Evolutionary conservation across 169 alveolate species (phyloP), one percentile per base, ranked within the genome.

Genomic region (Toxoplasma gondii): DNA sequence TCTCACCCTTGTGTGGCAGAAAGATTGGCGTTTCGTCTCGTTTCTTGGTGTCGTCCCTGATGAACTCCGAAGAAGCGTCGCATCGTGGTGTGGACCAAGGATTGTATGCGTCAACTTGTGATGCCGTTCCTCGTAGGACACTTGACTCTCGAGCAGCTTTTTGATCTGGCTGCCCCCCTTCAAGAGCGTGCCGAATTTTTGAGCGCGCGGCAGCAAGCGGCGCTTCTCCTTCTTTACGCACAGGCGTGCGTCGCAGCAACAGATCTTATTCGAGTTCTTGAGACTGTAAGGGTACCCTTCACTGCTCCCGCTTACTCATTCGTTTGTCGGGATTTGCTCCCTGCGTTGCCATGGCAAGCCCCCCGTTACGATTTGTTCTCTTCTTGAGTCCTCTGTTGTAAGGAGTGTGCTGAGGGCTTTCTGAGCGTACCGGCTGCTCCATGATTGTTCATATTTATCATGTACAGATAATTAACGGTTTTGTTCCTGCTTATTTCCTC

Each of bases 131-230:
- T 9, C 36, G 92, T 84, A 88, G 92, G 83, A 1, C 92, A 88
- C 36, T 22, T 88, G 83, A 88, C 81, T 4, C 78, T 49, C 1
- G 92, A 88, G 41, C 81, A 88, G 83, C 84, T 88, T 81, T 49
- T 88, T 9, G 74, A 27, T 41, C 84, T 88, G 19, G 69, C 92
- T 0, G 84, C 17, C 27, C 74, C 74, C 44, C 83, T 88, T 17
- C 92, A 36, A 49, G 70, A 45, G n/a, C 49, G 38, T 1, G 53
- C 67, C 39, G 92, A 58, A 44, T n/a, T 36, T 10, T 81, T 88
- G 84, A 45, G 74, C 54, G 54, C 43, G 36, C 9, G 49, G 84
- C 92, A 88, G 92, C 92, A 88, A 39, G 81, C 74, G 64, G 81
- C 69, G 41, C 92, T 88, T 24, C 83, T 88, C 29, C 92, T 88